Percentiles rank a stretch among this genome's conserved stretches.
Evolutionary conservation across 2,329 filamentous ascomycete genomes (phyloP).

Genomic region (Fusarium aywerte): DNA sequence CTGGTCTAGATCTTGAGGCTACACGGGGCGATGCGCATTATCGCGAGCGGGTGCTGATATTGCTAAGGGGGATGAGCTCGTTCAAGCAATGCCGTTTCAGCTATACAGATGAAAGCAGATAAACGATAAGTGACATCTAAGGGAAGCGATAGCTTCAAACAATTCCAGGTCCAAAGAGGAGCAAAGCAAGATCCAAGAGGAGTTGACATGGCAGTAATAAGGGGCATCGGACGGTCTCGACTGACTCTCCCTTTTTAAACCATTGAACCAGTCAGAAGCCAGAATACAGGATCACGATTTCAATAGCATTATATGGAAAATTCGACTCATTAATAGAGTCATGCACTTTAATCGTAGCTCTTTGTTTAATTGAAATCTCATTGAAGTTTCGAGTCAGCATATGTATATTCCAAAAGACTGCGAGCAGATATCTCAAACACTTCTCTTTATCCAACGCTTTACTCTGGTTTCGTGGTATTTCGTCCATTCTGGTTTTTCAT

Average conservation of each 20-base stretch:
- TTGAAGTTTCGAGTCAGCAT: not conserved
- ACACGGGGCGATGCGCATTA: not conserved
- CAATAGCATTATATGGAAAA: not conserved
- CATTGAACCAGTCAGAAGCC: not conserved
- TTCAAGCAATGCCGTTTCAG: not conserved
- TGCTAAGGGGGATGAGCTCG: not conserved
- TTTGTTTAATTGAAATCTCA: not conserved
- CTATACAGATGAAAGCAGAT: slow-evolving; percentile 10
- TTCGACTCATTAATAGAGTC: not conserved
- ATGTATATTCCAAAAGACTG: not conserved
- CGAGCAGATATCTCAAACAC: no score
- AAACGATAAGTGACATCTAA: not conserved
- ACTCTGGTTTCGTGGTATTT: not conserved
- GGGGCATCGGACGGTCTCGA: not conserved
- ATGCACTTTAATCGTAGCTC: not conserved
- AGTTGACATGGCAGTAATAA: slow-evolving; percentile 5
- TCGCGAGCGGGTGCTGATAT: not conserved
- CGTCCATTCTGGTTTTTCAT: not conserved
- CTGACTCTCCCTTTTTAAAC: slow-evolving; percentile 5
- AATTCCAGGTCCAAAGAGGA: not conserved
- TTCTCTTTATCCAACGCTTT: not conserved
- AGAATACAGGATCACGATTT: not conserved
- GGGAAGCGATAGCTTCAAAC: not conserved
- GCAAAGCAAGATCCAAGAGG: not conserved
- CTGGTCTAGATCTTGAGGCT: not conserved